phyloP scores from a whole-genome alignment of 257 asterid genomes.

The Ligustrum vulgare region DNA sequence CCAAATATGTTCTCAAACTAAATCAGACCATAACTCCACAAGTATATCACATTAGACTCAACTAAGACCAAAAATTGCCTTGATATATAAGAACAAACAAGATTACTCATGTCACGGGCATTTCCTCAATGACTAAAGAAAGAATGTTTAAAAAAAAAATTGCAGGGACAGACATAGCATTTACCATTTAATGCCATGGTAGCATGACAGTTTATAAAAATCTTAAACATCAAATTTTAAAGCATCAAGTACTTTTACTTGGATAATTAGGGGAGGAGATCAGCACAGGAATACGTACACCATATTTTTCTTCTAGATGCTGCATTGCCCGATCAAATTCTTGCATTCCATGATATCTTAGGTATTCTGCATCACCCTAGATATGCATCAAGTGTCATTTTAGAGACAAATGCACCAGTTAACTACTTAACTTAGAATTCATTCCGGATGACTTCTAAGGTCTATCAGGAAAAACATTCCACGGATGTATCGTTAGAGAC shows the following conservation, averaged over 20 bases:
- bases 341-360: conserved; percentile 85
- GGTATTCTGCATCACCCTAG: conserved; percentile 84
- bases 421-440: background rate
- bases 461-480: conserved; percentile 1
- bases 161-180: background rate
- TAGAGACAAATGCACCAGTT: conserved; percentile 2
- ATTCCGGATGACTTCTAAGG: conserved; percentile 1
- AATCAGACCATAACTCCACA: too few species aligned
- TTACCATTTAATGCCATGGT: background rate
- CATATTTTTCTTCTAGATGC: conserved; percentile 80
- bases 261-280: conserved; percentile 19
- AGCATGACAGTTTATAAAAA: background rate
- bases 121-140: background rate
- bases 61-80: background rate
- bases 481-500: background rate
- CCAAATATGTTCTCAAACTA: too few species aligned
- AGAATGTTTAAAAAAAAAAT: background rate
- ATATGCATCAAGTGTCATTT: conserved; percentile 28
- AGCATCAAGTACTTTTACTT: conserved; percentile 5
- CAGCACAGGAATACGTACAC: conserved; percentile 50
- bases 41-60: background rate
- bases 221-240: background rate
- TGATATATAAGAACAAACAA: background rate
- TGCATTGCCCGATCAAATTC: conserved; percentile 97
- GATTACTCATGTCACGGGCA: background rate